These are phyloP conservation scores for Tuber brumale DNA, from an alignment of 495 filamentous ascomycete species.

Conservation along the genomic window DNA sequence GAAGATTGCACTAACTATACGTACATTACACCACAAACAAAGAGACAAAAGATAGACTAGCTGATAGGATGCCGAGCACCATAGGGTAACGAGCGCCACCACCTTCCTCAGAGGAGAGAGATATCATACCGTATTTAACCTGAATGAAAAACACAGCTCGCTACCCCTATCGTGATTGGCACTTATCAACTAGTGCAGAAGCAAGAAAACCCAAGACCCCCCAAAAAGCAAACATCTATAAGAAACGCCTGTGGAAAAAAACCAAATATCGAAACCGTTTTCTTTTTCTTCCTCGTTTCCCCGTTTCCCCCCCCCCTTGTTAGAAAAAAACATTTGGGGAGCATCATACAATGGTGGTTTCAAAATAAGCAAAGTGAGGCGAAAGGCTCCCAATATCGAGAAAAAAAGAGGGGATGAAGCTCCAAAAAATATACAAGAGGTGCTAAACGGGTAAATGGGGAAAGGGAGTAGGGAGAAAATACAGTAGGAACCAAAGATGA, in stretches of 20 bases:
- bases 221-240: not conserved
- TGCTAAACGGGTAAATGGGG: not conserved
- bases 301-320: not conserved
- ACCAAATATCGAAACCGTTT: not conserved
- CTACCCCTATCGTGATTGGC: not conserved
- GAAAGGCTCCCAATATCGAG: not conserved
- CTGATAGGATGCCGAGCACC: not conserved
- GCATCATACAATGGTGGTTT: conserved; percentile 6
- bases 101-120: not conserved
- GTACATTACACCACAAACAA: not conserved
- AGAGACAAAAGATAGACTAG: not conserved
- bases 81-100: not conserved
- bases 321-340: not conserved
- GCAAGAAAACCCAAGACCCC: not conserved
- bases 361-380: not conserved
- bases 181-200: not conserved
- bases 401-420: not conserved
- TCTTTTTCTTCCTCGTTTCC: not conserved
- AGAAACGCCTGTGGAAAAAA: not conserved
- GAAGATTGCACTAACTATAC: not conserved
- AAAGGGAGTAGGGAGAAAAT: not conserved
- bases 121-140: not conserved
- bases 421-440: not conserved
- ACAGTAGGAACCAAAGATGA: not conserved
- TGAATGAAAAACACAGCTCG: not conserved